Conservation (phyloP, 805 yeast species). For the Wickerhamomyces kurtzmanii region DNA sequence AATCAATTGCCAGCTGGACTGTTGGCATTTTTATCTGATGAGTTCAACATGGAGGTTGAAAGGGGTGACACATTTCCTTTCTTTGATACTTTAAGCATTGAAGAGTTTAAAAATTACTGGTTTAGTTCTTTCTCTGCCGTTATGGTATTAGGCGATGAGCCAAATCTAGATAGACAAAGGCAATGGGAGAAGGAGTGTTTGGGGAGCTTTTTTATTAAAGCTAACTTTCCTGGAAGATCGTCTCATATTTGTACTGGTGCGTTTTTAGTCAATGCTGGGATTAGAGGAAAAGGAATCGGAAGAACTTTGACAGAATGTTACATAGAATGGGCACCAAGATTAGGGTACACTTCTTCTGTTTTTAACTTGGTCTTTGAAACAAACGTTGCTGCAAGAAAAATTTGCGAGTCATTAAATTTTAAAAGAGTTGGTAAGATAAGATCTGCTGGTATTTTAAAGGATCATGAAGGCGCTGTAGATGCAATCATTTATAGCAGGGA, state of each 20-base stretch:
- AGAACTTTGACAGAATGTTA: slow-evolving; percentile 74
- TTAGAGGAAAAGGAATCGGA: slow-evolving; percentile 88
- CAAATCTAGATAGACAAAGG: slow-evolving; percentile 35
- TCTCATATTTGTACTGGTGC: slow-evolving; percentile 90
- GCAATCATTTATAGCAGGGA: slow-evolving; percentile 80
- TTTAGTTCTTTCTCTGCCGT: slow-evolving; percentile 78
- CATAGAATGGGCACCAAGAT: slow-evolving; percentile 81
- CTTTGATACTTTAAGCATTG: slow-evolving; percentile 67
- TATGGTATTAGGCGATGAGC: slow-evolving; percentile 70
- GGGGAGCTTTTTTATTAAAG: slow-evolving; percentile 78
- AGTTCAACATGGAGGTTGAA: slow-evolving; percentile 86
- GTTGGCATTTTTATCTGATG: slow-evolving; percentile 77
- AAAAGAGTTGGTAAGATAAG: slow-evolving; percentile 70
- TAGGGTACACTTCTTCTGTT: slow-evolving; percentile 79
- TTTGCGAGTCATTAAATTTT: slow-evolving; percentile 71
- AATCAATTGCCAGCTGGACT: slow-evolving; percentile 70
- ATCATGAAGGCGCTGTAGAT: slow-evolving; percentile 78
- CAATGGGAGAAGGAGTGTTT: slow-evolving; percentile 92
- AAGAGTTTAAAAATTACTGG: slow-evolving; percentile 81
- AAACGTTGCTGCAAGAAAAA: slow-evolving; percentile 71
- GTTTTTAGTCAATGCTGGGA: slow-evolving; percentile 86
- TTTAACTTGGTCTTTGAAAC: slow-evolving; percentile 86
- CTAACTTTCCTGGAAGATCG: slow-evolving; percentile 88
- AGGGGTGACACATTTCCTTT: slow-evolving; percentile 84
- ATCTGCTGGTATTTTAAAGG: slow-evolving; percentile 84